Evolutionary conservation across 2,329 filamentous ascomycete species (phyloP).

Genomic region (Colletotrichum liaoningense): DNA sequence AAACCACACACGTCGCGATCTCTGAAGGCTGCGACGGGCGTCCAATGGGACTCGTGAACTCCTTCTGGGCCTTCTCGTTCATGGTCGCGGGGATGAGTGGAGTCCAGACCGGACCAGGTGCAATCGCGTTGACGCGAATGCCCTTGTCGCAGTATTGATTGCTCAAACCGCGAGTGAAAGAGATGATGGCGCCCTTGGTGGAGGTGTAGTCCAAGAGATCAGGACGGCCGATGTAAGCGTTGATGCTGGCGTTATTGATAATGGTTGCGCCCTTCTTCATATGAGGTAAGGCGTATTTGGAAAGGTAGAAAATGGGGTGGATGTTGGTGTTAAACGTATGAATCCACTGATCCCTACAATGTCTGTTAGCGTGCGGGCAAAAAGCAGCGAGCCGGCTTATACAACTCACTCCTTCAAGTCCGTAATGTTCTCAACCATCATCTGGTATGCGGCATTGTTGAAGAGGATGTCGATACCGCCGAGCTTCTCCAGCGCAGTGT

Average conservation of each 20-base stretch:
- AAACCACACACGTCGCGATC: conserved; percentile 85
- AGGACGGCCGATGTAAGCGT: conserved; percentile 83
- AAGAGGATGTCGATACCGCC: conserved; percentile 79
- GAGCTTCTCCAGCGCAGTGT: conserved; percentile 73
- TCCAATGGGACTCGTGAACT: conserved; percentile 81
- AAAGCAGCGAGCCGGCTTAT: conserved; percentile 14
- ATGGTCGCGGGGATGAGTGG: conserved; percentile 81
- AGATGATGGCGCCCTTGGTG: conserved; percentile 81
- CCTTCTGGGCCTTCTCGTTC: conserved; percentile 75
- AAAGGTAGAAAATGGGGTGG: conserved; percentile 82
- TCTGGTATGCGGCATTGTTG: conserved; percentile 77
- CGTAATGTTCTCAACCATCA: conserved; percentile 77
- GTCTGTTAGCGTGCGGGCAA: neutral
- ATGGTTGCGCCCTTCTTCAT: conserved; percentile 81
- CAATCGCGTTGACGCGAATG: conserved; percentile 81
- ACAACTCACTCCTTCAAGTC: conserved; percentile 74
- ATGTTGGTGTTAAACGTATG: conserved; percentile 87
- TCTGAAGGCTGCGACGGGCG: conserved; percentile 83
- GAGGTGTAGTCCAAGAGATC: conserved; percentile 87
- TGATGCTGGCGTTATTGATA: conserved; percentile 89
- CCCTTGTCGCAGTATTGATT: conserved; percentile 80
- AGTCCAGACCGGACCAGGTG: conserved; percentile 84
- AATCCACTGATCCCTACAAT: conserved; percentile 74
- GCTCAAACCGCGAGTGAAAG: conserved; percentile 81
- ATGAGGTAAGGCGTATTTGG: conserved; percentile 81